These are phyloP conservation scores for Hyparrhenia diplandra DNA, from an alignment of 176 grass and related monocot genomes.

Conservation along the genomic window DNA sequence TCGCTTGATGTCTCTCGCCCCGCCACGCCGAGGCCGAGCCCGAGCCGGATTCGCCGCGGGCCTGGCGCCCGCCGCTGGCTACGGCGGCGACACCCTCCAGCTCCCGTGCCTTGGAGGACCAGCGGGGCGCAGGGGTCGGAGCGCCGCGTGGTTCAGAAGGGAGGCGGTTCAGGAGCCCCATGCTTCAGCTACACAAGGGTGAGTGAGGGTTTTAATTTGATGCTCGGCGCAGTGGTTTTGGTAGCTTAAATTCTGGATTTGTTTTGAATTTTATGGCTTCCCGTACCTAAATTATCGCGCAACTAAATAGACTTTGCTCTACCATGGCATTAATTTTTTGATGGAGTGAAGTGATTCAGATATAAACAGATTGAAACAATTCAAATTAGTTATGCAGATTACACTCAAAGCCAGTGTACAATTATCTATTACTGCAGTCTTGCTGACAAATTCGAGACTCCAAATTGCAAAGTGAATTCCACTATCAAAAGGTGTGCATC, in stretches of 20 bases:
- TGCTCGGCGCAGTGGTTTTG: background rate
- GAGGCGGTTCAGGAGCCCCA: constrained; percentile 75
- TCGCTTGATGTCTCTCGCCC: constrained; percentile 55
- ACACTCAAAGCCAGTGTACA: too few relatives aligned
- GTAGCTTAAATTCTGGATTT: background rate
- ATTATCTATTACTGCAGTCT: too few relatives aligned
- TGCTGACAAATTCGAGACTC: too few relatives aligned
- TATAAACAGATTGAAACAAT: background rate
- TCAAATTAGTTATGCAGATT: too few relatives aligned
- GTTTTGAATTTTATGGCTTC: background rate
- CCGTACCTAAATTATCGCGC: background rate
- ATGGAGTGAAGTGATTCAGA: background rate
- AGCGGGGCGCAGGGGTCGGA: constrained; percentile 51
- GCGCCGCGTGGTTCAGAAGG: constrained; percentile 74
- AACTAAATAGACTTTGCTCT: background rate
- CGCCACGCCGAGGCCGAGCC: background rate
- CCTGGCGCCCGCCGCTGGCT: background rate
- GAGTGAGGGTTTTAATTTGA: constrained; percentile 15
- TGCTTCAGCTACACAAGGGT: constrained; percentile 99
- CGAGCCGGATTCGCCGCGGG: background rate
- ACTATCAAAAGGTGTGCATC: too few relatives aligned
- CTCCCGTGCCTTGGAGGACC: constrained; percentile 16
- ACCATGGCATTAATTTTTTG: background rate
- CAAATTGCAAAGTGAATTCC: too few relatives aligned
- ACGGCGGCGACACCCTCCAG: background rate